Evolutionary conservation across 306 rosid genomes (phyloP).

Genomic region (Geum urbanum): DNA sequence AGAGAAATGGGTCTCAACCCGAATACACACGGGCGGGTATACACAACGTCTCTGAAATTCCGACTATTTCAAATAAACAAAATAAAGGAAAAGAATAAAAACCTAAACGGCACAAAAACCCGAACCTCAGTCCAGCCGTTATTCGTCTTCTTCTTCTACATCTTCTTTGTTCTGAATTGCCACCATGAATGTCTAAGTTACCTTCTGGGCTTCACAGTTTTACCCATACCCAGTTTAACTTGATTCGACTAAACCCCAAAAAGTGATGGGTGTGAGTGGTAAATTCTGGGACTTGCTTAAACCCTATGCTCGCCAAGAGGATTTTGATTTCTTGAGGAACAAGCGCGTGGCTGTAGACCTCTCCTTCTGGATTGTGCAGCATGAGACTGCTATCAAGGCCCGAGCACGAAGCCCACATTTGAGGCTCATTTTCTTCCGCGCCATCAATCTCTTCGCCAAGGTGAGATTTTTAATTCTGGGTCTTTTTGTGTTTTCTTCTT

Average conservation of each 20-base stretch:
- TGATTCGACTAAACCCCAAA: not conserved
- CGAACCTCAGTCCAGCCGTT: not conserved
- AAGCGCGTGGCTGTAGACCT: conserved; percentile 95
- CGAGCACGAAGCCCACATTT: conserved; percentile 61
- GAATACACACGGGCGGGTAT: too few species aligned
- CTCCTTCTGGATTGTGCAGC: conserved; percentile 86
- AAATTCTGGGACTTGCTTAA: conserved; percentile 83
- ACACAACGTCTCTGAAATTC: not conserved
- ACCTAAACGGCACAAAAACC: not conserved
- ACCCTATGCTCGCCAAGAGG: conserved; percentile 67
- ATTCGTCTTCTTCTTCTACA: not conserved
- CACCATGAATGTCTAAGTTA: not conserved
- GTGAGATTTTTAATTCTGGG: conserved; percentile 19
- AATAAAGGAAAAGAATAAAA: too few species aligned
- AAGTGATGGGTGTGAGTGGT: conserved; percentile 74
- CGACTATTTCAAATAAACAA: not conserved
- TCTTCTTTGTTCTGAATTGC: not conserved
- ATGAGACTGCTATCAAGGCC: conserved; percentile 58
- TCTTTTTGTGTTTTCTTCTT: not conserved
- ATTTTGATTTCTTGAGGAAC: conserved; percentile 83
- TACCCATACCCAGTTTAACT: not conserved
- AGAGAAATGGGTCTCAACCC: too few species aligned
- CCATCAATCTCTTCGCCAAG: conserved; percentile 80
- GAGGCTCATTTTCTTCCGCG: conserved; percentile 75
- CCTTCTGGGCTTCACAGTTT: conserved; percentile 15